These are phyloP conservation scores for Cardamine resedifolia DNA, from an alignment of 345 rosid species.

Conservation along the genomic window DNA sequence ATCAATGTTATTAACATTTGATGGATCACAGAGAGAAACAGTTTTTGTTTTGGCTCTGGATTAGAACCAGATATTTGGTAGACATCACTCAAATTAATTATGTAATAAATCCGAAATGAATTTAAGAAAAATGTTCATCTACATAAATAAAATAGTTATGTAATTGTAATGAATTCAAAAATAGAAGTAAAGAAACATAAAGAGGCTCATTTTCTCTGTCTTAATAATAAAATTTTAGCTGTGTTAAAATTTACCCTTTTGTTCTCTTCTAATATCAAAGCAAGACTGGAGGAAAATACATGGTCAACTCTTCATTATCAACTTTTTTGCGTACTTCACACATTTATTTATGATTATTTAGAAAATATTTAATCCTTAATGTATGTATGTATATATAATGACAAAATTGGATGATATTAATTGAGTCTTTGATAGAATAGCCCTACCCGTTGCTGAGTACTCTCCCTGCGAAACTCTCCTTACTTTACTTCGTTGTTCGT, in stretches of 20 bases:
- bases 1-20: slow-evolving; percentile 57
- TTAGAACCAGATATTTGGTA: slow-evolving; percentile 30
- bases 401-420: too few species aligned
- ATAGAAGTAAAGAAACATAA: slow-evolving; percentile 12
- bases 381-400: too few species aligned
- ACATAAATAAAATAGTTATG: slow-evolving; percentile 26
- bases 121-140: neutral
- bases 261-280: neutral
- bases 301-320: neutral
- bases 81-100: slow-evolving; percentile 15
- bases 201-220: neutral
- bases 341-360: neutral
- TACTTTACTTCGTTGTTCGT: neutral
- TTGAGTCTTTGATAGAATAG: too few species aligned
- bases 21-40: slow-evolving; percentile 5
- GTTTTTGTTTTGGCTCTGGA: slow-evolving; percentile 19
- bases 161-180: slow-evolving; percentile 16
- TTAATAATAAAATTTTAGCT: neutral
- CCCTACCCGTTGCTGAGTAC: neutral
- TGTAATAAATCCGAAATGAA: slow-evolving; percentile 15
- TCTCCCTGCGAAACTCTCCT: neutral
- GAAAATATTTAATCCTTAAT: neutral
- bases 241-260: neutral
- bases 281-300: neutral
- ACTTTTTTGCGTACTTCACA: neutral